These are phyloP conservation scores for Colletotrichum plurivorum DNA, from an alignment of 2,329 filamentous ascomycete genomes.

Conservation along the genomic window DNA sequence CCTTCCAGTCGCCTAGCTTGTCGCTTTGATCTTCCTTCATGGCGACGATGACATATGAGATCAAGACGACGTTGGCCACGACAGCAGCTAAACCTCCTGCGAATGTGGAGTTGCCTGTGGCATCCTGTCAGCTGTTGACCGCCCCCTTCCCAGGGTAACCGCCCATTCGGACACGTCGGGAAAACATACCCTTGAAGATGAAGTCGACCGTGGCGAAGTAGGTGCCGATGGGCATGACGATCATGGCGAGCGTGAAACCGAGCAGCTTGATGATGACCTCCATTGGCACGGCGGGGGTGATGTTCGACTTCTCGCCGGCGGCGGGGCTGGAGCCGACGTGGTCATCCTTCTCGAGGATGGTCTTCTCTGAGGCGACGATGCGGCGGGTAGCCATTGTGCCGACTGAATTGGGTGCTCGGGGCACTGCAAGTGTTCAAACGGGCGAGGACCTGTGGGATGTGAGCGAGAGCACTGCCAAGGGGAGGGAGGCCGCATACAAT, in stretches of 20 bases:
- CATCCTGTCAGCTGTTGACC: not conserved
- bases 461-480: not conserved
- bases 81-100: conserved; percentile 89
- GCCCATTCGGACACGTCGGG: not conserved
- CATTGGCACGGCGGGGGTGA: conserved; percentile 86
- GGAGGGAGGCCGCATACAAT: not conserved
- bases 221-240: conserved; percentile 86
- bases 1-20: conserved; percentile 54
- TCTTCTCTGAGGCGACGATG: conserved; percentile 76
- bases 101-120: conserved; percentile 86
- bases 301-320: conserved; percentile 74
- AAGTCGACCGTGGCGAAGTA: conserved; percentile 87
- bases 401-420: not conserved
- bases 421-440: too few relatives aligned
- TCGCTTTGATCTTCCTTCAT: conserved; percentile 84
- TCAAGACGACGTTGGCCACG: conserved; percentile 90
- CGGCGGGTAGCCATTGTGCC: conserved; percentile 78
- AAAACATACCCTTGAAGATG: conserved; percentile 79
- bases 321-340: conserved; percentile 54
- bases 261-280: conserved; percentile 92
- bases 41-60: conserved; percentile 92
- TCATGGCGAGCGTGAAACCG: conserved; percentile 92
- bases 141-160: not conserved
- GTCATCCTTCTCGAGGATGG: conserved; percentile 73
- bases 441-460: not conserved